Evolutionary conservation across 495 filamentous ascomycete genomes (phyloP), one percentile per base, ranked within the genome.

Genomic region (Schizothecium vesticola): DNA sequence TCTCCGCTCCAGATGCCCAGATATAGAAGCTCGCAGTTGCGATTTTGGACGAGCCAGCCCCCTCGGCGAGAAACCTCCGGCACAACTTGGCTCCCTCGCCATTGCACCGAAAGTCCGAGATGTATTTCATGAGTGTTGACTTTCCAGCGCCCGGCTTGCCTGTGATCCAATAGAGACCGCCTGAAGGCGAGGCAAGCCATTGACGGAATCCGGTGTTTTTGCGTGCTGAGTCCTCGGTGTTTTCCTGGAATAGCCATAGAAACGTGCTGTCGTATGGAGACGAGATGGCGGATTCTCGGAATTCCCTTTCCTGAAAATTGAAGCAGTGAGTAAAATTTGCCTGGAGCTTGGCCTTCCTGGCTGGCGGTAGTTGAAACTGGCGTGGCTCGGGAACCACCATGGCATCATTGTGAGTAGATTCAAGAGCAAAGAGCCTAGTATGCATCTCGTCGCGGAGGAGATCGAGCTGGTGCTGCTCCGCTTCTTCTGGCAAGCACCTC

Each of bases 1-100:
- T 66, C 21, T 36, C 61, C 1, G 68, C 24, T 0, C 75, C 73
- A 3, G 74, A 63, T 21, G 64, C 33, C 74, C 74, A 76, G 33
- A 72, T 74, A 12, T 72, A 76, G 26, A 72, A 73, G 13, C 59
- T 61, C 0, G 74, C 72, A 2, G 66, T 26, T 1, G 64, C 4
- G 1, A 76, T 36, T 8, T 36, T 5, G 2, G 33, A 22, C 3
- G 21, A 43, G 4, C 31, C 28, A 0, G 69, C 26, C 67, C 71
- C 67, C 21, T 62, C 8, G 2, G 12, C 10, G 24, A 73, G 64
- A 10, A 65, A 25, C 21, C 43, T 1, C 24, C 31, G 31, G 9
- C 69, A 68, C 6, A 26, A 0, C 0, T 0, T 19, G 3, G 65
- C 58, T 0, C 65, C 65, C 31, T 61, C 57, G 12, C 65, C 65